A percentile compares a stretch with the other conserved stretches of the same genome.
Conservation (phyloP, 2,329 filamentous ascomycete genomes). For the Botrytis elliptica region DNA sequence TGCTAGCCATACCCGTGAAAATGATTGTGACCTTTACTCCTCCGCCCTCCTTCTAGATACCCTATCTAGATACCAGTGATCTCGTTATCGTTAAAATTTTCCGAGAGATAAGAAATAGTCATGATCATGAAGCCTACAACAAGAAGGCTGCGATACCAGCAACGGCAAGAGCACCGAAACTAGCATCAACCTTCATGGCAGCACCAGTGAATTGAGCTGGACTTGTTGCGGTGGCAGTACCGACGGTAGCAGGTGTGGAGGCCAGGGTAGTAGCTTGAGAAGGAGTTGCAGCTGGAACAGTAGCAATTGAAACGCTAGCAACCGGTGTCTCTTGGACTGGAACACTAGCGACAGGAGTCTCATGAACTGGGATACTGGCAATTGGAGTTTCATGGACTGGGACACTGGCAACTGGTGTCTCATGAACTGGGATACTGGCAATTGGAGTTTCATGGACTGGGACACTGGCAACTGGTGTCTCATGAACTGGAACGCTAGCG, state of each 20-base stretch:
- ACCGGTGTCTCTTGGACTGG: background rate
- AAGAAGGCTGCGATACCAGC: constrained; percentile 33
- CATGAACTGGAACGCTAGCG: background rate
- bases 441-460: background rate
- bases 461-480: background rate
- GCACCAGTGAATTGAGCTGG: constrained; percentile 28
- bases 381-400: background rate
- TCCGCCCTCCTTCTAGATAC: constrained; percentile 19
- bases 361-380: background rate
- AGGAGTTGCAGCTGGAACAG: background rate
- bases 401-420: too few relatives aligned
- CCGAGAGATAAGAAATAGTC: constrained; percentile 17
- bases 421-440: background rate
- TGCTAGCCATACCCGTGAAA: constrained; percentile 19
- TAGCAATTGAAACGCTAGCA: background rate
- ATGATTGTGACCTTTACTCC: constrained; percentile 29
- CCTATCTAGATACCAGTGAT: constrained; percentile 22
- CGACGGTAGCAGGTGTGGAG: constrained; percentile 6
- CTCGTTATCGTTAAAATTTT: constrained; percentile 24
- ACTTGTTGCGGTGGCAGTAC: constrained; percentile 18
- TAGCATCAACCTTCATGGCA: constrained; percentile 27
- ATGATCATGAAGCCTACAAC: constrained; percentile 28
- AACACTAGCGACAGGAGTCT: background rate
- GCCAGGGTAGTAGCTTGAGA: constrained; percentile 6
- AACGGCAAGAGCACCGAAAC: constrained; percentile 30